These are phyloP conservation scores for Aspergillus japonicus DNA, from an alignment of 2,329 filamentous ascomycete species.

Conservation along the genomic window DNA sequence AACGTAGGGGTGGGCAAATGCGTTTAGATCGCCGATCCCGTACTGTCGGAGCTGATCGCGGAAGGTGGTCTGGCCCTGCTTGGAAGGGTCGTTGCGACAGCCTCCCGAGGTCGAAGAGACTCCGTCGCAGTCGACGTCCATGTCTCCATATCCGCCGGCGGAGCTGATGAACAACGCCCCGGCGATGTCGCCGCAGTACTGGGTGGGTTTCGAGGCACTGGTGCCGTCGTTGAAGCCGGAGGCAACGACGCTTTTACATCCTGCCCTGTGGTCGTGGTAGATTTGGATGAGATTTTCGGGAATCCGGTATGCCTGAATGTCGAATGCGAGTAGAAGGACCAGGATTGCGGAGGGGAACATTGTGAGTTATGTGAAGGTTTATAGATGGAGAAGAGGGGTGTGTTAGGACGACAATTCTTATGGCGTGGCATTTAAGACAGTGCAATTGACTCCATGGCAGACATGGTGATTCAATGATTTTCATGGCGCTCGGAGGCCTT, in stretches of 20 bases:
- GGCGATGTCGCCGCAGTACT: constrained; percentile 49
- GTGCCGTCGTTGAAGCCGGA: not conserved
- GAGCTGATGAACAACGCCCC: not conserved
- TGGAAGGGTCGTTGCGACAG: constrained; percentile 47
- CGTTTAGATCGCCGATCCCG: constrained; percentile 48
- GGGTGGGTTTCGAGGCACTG: not conserved
- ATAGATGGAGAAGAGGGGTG: no score
- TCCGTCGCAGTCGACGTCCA: constrained; percentile 62
- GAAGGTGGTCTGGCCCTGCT: constrained; percentile 49
- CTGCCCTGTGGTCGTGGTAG: constrained; percentile 22
- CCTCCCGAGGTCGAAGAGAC: constrained; percentile 46
- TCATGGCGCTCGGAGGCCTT: no score
- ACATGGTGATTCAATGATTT: no score
- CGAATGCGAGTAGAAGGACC: not conserved
- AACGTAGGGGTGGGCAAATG: constrained; percentile 55
- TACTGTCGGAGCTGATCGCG: constrained; percentile 40
- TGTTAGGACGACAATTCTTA: no score
- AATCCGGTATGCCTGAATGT: constrained; percentile 14
- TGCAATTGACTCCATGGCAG: no score
- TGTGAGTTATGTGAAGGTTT: not conserved
- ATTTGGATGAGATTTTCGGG: constrained; percentile 21
- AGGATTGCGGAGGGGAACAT: not conserved
- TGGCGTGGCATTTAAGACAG: no score
- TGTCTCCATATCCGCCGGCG: constrained; percentile 40
- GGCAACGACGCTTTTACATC: not conserved